Base-by-base conservation (phyloP, 2,329 filamentous ascomycete genomes). In the Juglanconis sp. region DNA sequence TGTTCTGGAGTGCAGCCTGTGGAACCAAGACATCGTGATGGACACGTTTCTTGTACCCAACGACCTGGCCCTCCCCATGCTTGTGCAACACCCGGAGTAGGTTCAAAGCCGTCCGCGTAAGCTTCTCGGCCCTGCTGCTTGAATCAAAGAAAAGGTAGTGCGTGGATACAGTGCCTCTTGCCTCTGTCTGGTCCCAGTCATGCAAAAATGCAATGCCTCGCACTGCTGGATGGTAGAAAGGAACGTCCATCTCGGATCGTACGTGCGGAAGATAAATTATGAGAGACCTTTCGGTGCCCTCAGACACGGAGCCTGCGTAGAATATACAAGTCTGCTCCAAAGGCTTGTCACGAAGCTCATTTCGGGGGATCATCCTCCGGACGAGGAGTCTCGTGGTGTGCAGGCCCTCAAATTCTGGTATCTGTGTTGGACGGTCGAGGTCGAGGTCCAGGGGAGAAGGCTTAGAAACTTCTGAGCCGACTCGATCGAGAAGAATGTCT, bases 151-250 rank as follows among this genome's bases (percentile, higher is more conserved):
- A 81, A 38, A 81, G 73, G 67, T 87, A 88, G 65, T 87, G 85
- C 30, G 88, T 76, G 9, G 86, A 87, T 35, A 89, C 72, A 10
- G 69, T 74, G 31, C 85, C 85, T 38, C 71, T 70, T 30, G 70
- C 69, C 13, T 71, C 68, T n/a, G 68, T 63, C 4, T 74, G 62
- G 55, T 80, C 70, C 81, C 84, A 90, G 40, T 84, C 83, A 72
- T 96, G 91, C 7, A 92, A 76, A 66, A 95, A 93, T 5, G 87
- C 91, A 31, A 96, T 80, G 11, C 85, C 86, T 55, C 81, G 82
- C 30, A 96, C 87, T 56, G 83, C 80, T 30, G 94, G 94, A 70
- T 97, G 93, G 73, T 97, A 98, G 74, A 90, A 96, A 1, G 94
- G 94, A 63, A 95, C 81, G 3, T 88, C 82, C 13, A 83, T 79